Evolutionary conservation across 1,284 basidiomycete species (phyloP).

Genomic region (Moesziomyces sp.): DNA sequence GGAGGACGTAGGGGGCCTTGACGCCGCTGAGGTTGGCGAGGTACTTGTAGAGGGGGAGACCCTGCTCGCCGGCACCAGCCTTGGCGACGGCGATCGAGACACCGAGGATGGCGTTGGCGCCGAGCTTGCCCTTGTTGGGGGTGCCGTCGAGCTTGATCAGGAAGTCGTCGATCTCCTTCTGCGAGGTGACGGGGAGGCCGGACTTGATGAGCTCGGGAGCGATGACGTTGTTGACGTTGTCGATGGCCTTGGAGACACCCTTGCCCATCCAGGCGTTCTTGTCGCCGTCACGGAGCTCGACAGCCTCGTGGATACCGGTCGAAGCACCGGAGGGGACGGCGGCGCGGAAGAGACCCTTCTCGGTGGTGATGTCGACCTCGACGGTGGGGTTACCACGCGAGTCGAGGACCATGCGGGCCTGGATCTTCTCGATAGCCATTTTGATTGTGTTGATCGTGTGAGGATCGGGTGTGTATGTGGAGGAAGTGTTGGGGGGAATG

Average conservation of each 20-base stretch:
- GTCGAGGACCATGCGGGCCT: constrained; percentile 63
- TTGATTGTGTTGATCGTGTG: constrained; percentile 9
- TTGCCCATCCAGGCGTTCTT: constrained; percentile 94
- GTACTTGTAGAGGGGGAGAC: constrained; percentile 94
- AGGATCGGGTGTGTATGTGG: constrained; percentile 4
- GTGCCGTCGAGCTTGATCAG: constrained; percentile 98
- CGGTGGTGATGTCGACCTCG: constrained; percentile 66
- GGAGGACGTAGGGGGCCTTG: constrained; percentile 82
- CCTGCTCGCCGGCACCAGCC: constrained; percentile 79
- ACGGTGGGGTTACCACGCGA: constrained; percentile 68
- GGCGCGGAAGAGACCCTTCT: constrained; percentile 85
- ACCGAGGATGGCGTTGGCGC: constrained; percentile 99
- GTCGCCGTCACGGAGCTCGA: constrained; percentile 97
- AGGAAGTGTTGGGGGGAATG: constrained; percentile 3
- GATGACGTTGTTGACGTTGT: constrained; percentile 93
- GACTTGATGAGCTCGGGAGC: constrained; percentile 89
- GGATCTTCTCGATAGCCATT: constrained; percentile 62
- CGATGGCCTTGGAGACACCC: constrained; percentile 86
- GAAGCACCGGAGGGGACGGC: constrained; percentile 98
- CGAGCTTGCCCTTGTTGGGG: constrained; percentile 98
- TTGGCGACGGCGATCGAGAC: constrained; percentile 95
- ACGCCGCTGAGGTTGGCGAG: constrained; percentile 93
- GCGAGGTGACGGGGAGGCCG: constrained; percentile 85
- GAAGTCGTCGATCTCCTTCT: constrained; percentile 98
- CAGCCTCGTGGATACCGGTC: constrained; percentile 97